Conservation (phyloP, 140 eudicot genomes). For the Anethum foeniculum region DNA sequence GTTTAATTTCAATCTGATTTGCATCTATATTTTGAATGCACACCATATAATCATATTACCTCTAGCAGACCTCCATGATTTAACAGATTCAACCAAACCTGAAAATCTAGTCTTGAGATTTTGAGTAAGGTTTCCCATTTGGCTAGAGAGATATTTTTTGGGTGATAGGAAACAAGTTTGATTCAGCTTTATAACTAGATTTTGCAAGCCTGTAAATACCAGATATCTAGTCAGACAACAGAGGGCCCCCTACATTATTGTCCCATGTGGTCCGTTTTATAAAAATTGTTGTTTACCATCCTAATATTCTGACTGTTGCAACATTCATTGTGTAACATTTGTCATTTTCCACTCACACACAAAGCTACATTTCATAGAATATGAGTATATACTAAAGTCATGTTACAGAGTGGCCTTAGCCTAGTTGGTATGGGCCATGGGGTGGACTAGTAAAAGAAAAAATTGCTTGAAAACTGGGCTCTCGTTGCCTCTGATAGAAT, state of each 20-base stretch:
- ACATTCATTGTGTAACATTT: neutral
- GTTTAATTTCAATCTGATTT: neutral
- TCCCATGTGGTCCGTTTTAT: slow-evolving; percentile 9
- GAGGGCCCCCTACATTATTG: neutral
- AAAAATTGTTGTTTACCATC: neutral
- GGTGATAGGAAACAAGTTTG: neutral
- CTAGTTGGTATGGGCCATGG: neutral
- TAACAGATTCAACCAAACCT: slow-evolving; percentile 8
- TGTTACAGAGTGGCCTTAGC: neutral
- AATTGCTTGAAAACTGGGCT: neutral
- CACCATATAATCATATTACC: neutral
- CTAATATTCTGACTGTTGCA: neutral
- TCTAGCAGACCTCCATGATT: slow-evolving; percentile 7
- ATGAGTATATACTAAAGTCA: neutral
- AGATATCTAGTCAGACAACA: slow-evolving; percentile 6
- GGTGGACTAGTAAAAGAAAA: neutral
- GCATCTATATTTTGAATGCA: neutral
- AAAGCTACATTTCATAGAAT: neutral
- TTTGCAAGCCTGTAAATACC: slow-evolving; percentile 9
- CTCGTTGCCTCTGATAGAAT: neutral
- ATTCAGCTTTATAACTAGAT: neutral
- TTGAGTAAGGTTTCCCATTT: slow-evolving; percentile 9
- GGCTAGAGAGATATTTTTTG: neutral
- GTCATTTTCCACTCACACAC: neutral
- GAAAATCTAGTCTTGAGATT: slow-evolving; percentile 4